These are phyloP conservation scores for Neurospora sp. DNA, from an alignment of 495 filamentous ascomycete species.

Conservation along the genomic window DNA sequence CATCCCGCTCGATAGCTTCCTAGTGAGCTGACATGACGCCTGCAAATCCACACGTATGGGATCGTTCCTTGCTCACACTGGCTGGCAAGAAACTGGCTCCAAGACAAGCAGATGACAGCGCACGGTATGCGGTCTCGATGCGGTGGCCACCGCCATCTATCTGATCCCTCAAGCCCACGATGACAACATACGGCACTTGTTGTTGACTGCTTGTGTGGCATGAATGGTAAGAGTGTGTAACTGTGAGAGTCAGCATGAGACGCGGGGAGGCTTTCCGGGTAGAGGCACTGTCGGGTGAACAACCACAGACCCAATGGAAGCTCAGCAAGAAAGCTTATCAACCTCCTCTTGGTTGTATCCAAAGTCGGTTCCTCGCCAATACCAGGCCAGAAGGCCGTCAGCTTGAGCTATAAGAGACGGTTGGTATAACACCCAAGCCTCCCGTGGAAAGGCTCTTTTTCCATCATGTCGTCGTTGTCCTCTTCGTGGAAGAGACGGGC, in stretches of 20 bases:
- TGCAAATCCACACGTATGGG: background rate
- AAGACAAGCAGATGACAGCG: background rate
- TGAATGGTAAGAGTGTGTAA: background rate
- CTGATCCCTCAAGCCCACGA: background rate
- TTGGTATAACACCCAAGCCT: background rate
- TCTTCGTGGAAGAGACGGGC: background rate
- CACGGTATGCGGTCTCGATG: background rate
- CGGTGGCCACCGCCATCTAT: background rate
- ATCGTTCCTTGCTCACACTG: background rate
- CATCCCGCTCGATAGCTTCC: background rate
- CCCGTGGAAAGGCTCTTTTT: background rate
- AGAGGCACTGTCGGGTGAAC: background rate
- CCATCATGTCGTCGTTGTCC: background rate
- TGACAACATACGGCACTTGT: background rate
- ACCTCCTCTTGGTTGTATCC: background rate
- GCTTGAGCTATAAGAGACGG: background rate
- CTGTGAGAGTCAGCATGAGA: background rate
- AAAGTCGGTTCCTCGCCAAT: background rate
- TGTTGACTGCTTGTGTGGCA: background rate
- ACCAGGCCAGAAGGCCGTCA: background rate
- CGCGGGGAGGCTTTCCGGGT: background rate
- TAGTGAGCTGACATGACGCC: background rate
- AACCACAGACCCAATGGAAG: background rate
- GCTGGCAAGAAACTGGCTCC: background rate
- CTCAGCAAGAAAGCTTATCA: background rate